Conservation (phyloP, 768 basidiomycete species). For the Lentinula sp. region DNA sequence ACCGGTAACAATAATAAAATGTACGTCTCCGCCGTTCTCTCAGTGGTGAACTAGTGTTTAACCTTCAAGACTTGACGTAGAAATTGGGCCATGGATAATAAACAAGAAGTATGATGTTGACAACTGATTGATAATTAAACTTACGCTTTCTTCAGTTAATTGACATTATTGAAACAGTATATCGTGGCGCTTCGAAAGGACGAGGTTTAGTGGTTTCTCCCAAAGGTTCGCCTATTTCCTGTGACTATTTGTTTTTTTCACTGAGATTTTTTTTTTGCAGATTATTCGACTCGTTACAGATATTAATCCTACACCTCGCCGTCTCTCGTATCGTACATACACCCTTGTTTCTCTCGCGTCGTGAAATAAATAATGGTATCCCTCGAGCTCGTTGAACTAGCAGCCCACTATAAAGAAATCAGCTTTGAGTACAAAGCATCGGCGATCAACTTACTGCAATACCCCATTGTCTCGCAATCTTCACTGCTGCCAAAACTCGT, state of each 20-base stretch:
- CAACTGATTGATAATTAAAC: neutral
- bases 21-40: slow-evolving; percentile 38
- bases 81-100: slow-evolving; percentile 99
- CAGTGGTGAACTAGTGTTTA: slow-evolving; percentile 5
- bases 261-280: slow-evolving; percentile 25
- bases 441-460: neutral
- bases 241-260: no score
- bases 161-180: slow-evolving; percentile 97
- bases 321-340: neutral
- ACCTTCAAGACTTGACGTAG: slow-evolving; percentile 30
- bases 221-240: slow-evolving; percentile 58
- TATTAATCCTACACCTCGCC: slow-evolving; percentile 33
- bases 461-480: neutral
- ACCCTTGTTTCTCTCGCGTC: neutral
- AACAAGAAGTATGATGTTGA: slow-evolving; percentile 73
- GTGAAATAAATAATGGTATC: neutral
- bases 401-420: neutral
- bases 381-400: neutral
- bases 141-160: slow-evolving; percentile 60
- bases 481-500: neutral
- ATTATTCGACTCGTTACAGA: slow-evolving; percentile 79
- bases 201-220: slow-evolving; percentile 97
- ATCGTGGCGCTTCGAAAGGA: slow-evolving; percentile 95
- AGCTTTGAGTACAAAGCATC: neutral
- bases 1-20: slow-evolving; percentile 99